phyloP scores from a whole-genome alignment of 345 rosid species.

The Barbarea vulgaris region DNA sequence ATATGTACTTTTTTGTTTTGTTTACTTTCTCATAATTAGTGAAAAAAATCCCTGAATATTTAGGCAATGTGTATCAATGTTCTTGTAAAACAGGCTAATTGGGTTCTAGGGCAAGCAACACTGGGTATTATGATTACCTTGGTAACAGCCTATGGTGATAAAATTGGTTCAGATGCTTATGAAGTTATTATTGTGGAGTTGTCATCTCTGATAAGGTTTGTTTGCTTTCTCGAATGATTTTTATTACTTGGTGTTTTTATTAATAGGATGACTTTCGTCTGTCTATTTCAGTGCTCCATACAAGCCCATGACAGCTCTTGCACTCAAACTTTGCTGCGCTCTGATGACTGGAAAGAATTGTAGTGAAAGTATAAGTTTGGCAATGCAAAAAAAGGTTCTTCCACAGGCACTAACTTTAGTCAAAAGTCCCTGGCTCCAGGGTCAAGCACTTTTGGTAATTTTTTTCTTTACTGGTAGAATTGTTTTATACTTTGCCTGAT shows the following conservation, averaged over 20 bases:
- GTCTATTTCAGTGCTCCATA: conserved; percentile 76
- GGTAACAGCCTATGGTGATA: conserved; percentile 84
- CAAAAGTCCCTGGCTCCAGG: conserved; percentile 96
- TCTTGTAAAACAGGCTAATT: conserved; percentile 71
- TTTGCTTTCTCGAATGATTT: conserved; percentile 8
- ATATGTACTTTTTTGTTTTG: no score
- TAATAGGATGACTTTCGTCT: conserved; percentile 9
- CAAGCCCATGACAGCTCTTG: conserved; percentile 99
- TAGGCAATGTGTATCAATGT: conserved; percentile 22
- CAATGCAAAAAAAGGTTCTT: conserved; percentile 92
- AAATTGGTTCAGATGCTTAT: conserved; percentile 82
- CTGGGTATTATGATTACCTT: conserved; percentile 84
- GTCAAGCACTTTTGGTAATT: conserved; percentile 94
- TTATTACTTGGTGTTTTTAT: not conserved
- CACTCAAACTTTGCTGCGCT: conserved; percentile 98
- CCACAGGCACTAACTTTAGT: conserved; percentile 87
- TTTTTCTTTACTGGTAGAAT: not conserved
- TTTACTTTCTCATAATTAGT: not conserved
- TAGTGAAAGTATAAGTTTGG: conserved; percentile 71
- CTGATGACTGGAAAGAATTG: conserved; percentile 92
- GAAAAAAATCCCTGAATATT: not conserved
- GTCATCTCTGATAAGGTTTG: conserved; percentile 83
- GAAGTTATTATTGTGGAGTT: conserved; percentile 91
- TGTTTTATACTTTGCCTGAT: conserved; percentile 22
- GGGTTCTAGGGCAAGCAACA: conserved; percentile 94